Base-by-base conservation (phyloP, 805 yeast species). In the Yarrowia sp. region DNA sequence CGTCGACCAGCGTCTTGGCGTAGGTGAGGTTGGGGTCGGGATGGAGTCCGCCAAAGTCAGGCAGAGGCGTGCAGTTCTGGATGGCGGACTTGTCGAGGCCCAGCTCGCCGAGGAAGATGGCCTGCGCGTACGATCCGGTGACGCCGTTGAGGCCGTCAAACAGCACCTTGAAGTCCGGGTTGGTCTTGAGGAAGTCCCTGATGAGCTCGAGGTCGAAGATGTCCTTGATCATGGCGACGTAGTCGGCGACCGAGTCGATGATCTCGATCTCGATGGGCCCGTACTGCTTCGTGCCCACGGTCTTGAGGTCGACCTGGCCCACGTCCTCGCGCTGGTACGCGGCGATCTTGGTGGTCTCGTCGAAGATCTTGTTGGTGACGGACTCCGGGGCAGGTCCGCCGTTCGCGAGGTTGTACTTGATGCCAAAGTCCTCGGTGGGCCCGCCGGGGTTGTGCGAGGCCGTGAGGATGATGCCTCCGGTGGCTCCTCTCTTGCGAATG, bases 401-500 rank as follows among this genome's bases (percentile, higher is more conserved):
- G 72, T 93, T 93, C 66, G 88, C 83, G 73, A 94, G 79, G 75
- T 93, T 94, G 78, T 94, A 94, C 78, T 93, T 93, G 79, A 93
- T 93, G 62, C 99, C 99, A 72, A 91, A 81, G 73, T 93, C 99
- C 66, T 88, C 85, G 25, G 80, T 76, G 63, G 97, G 97, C 8
- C 98, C 97, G 73, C 99, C 99, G 16, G 99, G 99, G 75, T 93
- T 93, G 76, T 93, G 99, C 22, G 96, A 87, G 1, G 98, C 98
- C 8, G 99, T 93, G 71, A 93, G 80, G 67, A 94, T 90, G 76
- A 93, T 93, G 65, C 98, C 98, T 65, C 98, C 99, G 12, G 97
- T 90, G 33, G 81, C 80, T 61, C 68, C 67, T 66, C 79, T 79
- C 64, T 84, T 83, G 74, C 99, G 84, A 68, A 93, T 94, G 63